Evolutionary conservation across 2,329 filamentous ascomycete genomes (phyloP), one percentile per base, ranked within the genome.

Genomic region (Fusarium papillatum): DNA sequence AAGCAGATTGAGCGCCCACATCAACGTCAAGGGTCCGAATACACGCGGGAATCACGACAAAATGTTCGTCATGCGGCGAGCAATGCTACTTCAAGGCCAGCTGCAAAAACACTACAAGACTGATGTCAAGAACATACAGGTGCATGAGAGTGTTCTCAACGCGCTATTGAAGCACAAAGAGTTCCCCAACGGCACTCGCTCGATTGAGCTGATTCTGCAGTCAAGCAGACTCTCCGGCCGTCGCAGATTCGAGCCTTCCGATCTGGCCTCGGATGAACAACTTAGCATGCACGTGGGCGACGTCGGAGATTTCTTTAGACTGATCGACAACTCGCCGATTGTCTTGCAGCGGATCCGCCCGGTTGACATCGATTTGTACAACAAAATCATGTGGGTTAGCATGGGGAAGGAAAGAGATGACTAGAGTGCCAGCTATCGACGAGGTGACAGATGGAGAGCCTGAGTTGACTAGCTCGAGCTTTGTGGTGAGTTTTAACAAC

Each of bases 1-100:
- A 3, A 66, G 64, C 64, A 60, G 64, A 29, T 19, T 66, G 26
- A 38, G 64, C 7, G 64, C 39, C 8, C 31, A 66, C 31, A 66
- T 66, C 14, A 22, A 66, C 29, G 64, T 66, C n/a, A 39, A 11
- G 22, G 57, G 36, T 8, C 57, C 31, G 22, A 60, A 41, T 9
- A 1, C n/a, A 19, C 13, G 8, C 22, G 22, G 4, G 19, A 6
- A 16, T 7, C 38, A 3, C 39, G 53, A 60, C 29, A 11, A 22
- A 4, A 66, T 66, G 53, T 48, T 38, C 7, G 5, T 29, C 7
- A 38, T 66, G 19, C 53, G 64, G 7, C 64, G 64, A 22, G 53
- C 53, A 8, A 60, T 66, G 2, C 7, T 39, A 3, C 39, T 66
- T 14, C 64, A 53, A 19, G 24, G 39, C 11, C 7, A 48, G 26